Evolutionary conservation across 345 rosid species (phyloP).

Genomic region (Linum trigynum): DNA sequence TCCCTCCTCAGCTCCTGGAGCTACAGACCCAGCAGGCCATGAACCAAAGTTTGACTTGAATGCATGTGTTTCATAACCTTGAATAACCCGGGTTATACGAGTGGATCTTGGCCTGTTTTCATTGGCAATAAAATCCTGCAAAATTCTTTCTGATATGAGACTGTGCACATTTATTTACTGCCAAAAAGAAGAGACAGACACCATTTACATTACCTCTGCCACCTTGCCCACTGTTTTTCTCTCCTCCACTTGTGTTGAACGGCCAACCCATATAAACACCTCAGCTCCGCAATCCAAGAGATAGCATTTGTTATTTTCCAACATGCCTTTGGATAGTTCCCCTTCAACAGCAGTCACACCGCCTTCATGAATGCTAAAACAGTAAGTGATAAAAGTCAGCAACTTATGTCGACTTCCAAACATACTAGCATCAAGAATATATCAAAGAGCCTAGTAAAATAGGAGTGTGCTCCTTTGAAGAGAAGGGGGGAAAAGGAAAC

Average conservation of each 20-base stretch:
- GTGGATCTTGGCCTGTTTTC: conserved; percentile 85
- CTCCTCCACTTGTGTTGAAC: conserved; percentile 92
- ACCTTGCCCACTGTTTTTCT: conserved; percentile 78
- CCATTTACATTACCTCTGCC: conserved; percentile 57
- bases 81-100: conserved; percentile 66
- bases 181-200: conserved; percentile 7
- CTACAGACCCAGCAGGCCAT: conserved; percentile 83
- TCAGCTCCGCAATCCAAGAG: conserved; percentile 77
- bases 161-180: conserved; percentile 7
- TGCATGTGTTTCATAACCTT: conserved; percentile 86
- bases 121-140: conserved; percentile 67
- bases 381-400: conserved; percentile 15
- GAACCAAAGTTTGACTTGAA: conserved; percentile 90
- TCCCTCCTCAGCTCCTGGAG: conserved; percentile 85
- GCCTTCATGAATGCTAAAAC: conserved; percentile 55
- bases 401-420: conserved; percentile 3
- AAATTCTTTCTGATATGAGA: conserved; percentile 21
- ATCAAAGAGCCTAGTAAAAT: background rate
- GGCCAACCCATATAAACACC: conserved; percentile 96
- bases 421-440: background rate
- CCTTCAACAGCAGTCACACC: conserved; percentile 55
- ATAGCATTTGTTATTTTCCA: conserved; percentile 83
- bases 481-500: no score
- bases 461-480: background rate
- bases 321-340: conserved; percentile 60